Evolutionary conservation across 768 basidiomycete genomes (phyloP), one percentile per base, ranked within the genome.

Genomic region (Cystoderma amianthinum): DNA sequence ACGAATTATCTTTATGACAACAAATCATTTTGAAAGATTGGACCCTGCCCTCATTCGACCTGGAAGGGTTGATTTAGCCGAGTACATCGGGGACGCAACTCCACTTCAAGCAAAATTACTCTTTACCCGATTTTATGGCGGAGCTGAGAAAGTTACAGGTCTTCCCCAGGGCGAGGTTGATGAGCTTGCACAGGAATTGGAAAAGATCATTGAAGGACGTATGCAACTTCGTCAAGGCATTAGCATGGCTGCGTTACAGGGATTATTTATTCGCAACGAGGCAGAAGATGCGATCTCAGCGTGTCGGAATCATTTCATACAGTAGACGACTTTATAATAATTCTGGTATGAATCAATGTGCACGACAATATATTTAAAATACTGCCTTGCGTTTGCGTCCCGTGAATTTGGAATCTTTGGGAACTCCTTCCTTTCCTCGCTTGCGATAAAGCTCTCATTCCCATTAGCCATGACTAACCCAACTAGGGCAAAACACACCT

Each of bases 1-100:
- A 54, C 82, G 96, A n/a, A 84, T 99, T 56, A 79, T 99, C 24
- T 99, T 99, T 65, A 88, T 99, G 83, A 99, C 96, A 0, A 98
- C 96, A n/a, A 99, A 99, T 60, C 96, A 98, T 52, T 58, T 88
- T 41, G 80, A 87, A 45, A 74, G 72, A 47, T 77, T 99, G 24
- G 96, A 99, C 62, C 85, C 91, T 4, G 96, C 95, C 0, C 77
- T 99, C 35, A 90, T 98, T 55, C 82, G 96, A 38, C 95, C 96
- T 1, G 96, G 96, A 13, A 79, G 96, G 7, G 94, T 99, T 32
- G 96, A 99, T 59, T 60, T 97, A 35, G 72, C 79, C 19, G 78
- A 88, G 49, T 63, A 86, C 25, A 75, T 99, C 37, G 92, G 85
- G 59, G 89, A 99, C 51, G 90, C 96, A 3, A 82, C 76, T 18